Percentiles rank a stretch among this genome's conserved stretches.
Conservation (phyloP, 1,139 yeast genomes). For the Candida frijolesensis region DNA sequence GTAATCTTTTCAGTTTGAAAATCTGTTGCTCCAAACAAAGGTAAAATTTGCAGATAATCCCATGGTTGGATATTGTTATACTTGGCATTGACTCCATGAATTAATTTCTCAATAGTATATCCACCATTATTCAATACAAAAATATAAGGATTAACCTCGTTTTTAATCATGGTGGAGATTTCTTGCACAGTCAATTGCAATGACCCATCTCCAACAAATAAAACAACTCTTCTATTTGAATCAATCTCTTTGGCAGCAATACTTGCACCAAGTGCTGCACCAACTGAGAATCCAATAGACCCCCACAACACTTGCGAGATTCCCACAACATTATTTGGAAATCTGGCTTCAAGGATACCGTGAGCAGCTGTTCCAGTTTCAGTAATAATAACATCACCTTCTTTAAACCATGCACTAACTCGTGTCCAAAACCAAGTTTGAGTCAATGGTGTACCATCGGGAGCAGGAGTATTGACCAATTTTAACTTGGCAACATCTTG, state of each 20-base stretch:
- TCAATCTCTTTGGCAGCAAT: conserved; percentile 80
- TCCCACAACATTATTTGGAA: conserved; percentile 74
- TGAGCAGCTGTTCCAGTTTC: conserved; percentile 92
- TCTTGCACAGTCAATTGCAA: conserved; percentile 87
- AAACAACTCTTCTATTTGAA: conserved; percentile 68
- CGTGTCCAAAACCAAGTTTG: conserved; percentile 87
- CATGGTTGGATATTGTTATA: conserved; percentile 85
- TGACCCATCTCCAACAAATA: conserved; percentile 91
- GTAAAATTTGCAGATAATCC: conserved; percentile 71
- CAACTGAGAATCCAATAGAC: conserved; percentile 85
- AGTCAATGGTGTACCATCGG: conserved; percentile 40
- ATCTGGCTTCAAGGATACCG: conserved; percentile 78
- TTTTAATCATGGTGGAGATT: conserved; percentile 79
- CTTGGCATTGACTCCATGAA: conserved; percentile 75
- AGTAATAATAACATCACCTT: conserved; percentile 79
- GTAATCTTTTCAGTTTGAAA: conserved; percentile 57
- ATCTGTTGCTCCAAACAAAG: conserved; percentile 70
- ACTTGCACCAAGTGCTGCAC: conserved; percentile 83
- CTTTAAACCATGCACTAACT: conserved; percentile 71
- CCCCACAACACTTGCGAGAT: conserved; percentile 92
- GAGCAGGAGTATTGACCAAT: conserved; percentile 34
- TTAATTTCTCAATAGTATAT: conserved; percentile 86
- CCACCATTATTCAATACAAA: conserved; percentile 86
- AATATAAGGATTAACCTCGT: conserved; percentile 78
- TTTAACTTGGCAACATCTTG: conserved; percentile 49